Evolutionary conservation across 345 rosid genomes (phyloP), one percentile per base, ranked within the genome.

Genomic region (Eucalyptus brandiana): DNA sequence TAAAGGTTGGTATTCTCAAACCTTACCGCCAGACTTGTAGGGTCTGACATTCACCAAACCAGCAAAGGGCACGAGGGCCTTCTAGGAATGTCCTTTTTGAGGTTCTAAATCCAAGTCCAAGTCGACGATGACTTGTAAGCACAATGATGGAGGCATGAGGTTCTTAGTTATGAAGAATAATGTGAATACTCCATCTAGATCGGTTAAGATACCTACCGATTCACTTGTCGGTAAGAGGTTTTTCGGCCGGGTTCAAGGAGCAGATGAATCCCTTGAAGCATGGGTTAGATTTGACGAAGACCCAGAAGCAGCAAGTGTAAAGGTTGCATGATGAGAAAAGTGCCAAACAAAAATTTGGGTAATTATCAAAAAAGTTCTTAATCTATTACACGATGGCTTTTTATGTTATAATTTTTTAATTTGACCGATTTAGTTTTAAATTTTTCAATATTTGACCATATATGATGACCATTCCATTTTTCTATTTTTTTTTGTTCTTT

Each of bases 361-460:
- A 32, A 67, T 67, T 32, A 3, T 17, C 40, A n/a, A 67, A 65
- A 32, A 67, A 12, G 80, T 8, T 67, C 21, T 67, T 16, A 32
- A 32, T 6, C 6, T 4, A 32, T 8, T 32, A 9, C n/a, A 32
- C 2, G 2, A 32, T n/a, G 19, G 6, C 2, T 15, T n/a, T 15
- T 65, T n/a, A 17, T n/a, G 21, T 14, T 0, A n/a, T 65, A 4
- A n/a, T 16, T 65, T 65, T 8, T n/a, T 15, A n/a, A 65, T 67
- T 32, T 32, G 6, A 5, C 0, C 13, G 9, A 67, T 32, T 67
- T 32, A 67, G 0, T 17, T 2, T 5, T 32, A 32, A 67, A 67
- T 7, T 9, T 67, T 32, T 67, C 5, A 19, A 32, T 5, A 9
- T 23, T 56, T 11, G 28, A 23, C 62, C 62, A 56, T 8, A 51